Base-by-base conservation (phyloP, 371 early-diverging fungal species). In the Rhizopus stolonifer region DNA sequence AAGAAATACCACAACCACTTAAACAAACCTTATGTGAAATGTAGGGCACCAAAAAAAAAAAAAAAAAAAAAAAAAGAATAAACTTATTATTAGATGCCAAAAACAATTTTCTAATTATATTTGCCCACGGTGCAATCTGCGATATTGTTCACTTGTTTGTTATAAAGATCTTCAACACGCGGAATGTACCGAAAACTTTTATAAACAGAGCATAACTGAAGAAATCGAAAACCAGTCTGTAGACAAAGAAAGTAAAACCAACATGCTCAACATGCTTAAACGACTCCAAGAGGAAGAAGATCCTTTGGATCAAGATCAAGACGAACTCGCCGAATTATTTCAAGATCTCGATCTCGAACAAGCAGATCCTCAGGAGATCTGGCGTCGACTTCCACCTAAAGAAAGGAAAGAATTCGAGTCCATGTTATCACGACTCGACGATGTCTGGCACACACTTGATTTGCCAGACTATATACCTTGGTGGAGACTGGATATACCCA, bases 71-170 rank as follows among this genome's bases (percentile, higher is more conserved):
- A 18, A 34, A 33, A 34, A 23, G 32, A 21, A 43, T 33, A 13
- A 43, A 4, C 17, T 38, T 33, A 24, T 9, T 11, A 1, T n/a
- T 46, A 85, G 85, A 4, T 85, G 86, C 67, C 74, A 74, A 42
- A 65, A 61, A 19, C 78, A 81, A 21, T 65, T 72, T 24, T 73
- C 73, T 46, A 80, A 79, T 25, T 88, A 88, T 52, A 80, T 80
- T 11, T 88, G 89, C 54, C 89, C 89, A 26, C 73, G 85, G 38
- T 88, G 89, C 49, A 83, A 88, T 58, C 65, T 87, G 17, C 60
- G 74, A 23, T 88, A 88, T 43, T 88, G 89, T 54, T 84, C 85
- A 4, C 43, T 88, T 9, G 43, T 67, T 2, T 88, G 89, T 45
- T 88, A 87, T 59, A 85, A 84, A 57, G 73, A 83, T 52, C 21